Conservation (phyloP, 768 basidiomycete genomes). For the Dioszegia hungarica region DNA sequence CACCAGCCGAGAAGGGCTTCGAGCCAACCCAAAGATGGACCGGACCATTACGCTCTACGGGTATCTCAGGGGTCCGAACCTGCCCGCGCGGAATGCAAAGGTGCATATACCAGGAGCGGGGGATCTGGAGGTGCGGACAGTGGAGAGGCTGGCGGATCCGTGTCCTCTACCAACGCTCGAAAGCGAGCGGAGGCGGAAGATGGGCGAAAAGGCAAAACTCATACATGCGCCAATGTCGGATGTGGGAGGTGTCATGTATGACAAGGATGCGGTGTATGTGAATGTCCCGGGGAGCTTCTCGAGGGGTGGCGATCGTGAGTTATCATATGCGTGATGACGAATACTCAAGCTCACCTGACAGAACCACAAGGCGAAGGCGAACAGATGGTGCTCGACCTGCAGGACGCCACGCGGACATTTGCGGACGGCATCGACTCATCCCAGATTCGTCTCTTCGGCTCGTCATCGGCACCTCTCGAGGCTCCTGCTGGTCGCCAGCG, state of each 20-base stretch:
- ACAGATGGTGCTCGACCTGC: conserved; percentile 94
- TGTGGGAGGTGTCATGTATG: conserved; percentile 91
- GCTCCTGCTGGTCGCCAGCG: conserved; percentile 34
- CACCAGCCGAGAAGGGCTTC: conserved; percentile 76
- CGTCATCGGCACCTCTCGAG: conserved; percentile 66
- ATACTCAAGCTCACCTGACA: too few relatives aligned
- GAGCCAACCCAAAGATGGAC: conserved; percentile 81
- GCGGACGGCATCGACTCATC: conserved; percentile 76
- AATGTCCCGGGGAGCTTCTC: conserved; percentile 95
- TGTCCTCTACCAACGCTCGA: conserved; percentile 89
- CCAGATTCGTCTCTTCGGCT: conserved; percentile 75
- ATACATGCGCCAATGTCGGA: conserved; percentile 99
- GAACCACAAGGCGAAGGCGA: conserved; percentile 88
- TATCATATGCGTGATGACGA: too few relatives aligned
- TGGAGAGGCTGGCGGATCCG: conserved; percentile 79
- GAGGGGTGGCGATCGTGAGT: conserved; percentile 54
- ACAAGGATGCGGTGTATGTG: conserved; percentile 97
- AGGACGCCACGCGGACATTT: conserved; percentile 75
- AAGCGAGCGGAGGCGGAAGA: conserved; percentile 77
- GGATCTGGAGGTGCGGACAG: conserved; percentile 70
- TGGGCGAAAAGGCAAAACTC: conserved; percentile 91
- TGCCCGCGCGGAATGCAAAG: conserved; percentile 54
- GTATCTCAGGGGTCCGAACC: conserved; percentile 70
- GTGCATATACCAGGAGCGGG: conserved; percentile 95
- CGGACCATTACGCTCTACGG: conserved; percentile 91